Evolutionary conservation across 176 grass and related monocot genomes (phyloP).

Genomic region (Alloteropsis semialata): DNA sequence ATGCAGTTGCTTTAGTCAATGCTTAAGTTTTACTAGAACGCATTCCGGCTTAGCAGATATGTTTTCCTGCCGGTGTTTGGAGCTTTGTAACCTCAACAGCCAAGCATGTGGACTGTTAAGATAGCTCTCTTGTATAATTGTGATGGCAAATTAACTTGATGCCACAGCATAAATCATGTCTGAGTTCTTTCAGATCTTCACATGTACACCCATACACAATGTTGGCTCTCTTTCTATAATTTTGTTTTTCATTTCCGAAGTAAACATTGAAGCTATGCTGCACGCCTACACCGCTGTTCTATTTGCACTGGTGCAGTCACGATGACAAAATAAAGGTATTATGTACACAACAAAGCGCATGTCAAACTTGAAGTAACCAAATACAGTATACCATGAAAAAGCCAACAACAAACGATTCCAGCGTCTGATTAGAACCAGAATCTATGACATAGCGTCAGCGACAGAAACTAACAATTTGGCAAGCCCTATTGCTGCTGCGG

Average conservation of each 20-base stretch:
- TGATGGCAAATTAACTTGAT: not conserved
- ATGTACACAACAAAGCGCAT: too few relatives aligned
- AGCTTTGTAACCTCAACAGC: not conserved
- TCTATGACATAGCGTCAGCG: too few relatives aligned
- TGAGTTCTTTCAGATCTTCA: not conserved
- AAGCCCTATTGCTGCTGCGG: too few relatives aligned
- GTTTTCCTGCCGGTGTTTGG: not conserved
- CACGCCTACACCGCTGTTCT: too few relatives aligned
- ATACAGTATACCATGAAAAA: too few relatives aligned
- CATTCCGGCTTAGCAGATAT: not conserved
- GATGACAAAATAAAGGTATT: too few relatives aligned
- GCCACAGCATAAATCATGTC: not conserved
- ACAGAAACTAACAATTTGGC: too few relatives aligned
- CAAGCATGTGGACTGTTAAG: not conserved
- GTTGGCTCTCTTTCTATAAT: not conserved
- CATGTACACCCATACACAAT: not conserved
- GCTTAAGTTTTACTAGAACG: not conserved
- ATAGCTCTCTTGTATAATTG: not conserved
- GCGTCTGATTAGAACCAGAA: too few relatives aligned
- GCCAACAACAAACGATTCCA: too few relatives aligned
- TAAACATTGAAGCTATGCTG: not conserved
- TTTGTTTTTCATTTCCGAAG: slow-evolving; percentile 4
- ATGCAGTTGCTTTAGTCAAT: not conserved
- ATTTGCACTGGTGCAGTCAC: too few relatives aligned
- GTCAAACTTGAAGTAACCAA: too few relatives aligned